Evolutionary conservation across 768 basidiomycete genomes (phyloP), one percentile per base, ranked within the genome.

Genomic region (Panaeolus cyanescens): DNA sequence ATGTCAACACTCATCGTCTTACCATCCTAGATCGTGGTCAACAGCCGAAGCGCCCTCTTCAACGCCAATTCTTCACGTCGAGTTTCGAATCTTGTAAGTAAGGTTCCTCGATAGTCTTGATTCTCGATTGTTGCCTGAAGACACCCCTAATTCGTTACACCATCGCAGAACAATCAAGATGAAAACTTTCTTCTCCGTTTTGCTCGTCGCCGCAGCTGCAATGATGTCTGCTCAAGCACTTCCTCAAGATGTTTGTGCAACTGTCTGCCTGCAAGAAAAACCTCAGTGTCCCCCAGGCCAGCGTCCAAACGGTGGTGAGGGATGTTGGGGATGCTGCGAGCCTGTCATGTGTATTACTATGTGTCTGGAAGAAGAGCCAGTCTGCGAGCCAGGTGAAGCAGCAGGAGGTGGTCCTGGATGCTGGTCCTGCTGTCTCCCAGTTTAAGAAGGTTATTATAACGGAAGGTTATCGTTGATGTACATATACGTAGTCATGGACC

Each of bases 241-340:
- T 28, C 56, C 37, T 4, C 56, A 58, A n/a, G 56, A 58, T 22
- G 19, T 55, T 9, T 67, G 65, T 32, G 5, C 33, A 9, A 39
- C 50, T 6, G 60, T 57, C 9, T 67, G 65, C 59, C 54, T 28
- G 3, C 7, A 30, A 7, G 59, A 30, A 13, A 62, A 62, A 30
- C 65, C 65, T 4, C 54, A 56, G 4, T 67, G 65, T 56, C 58
- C 61, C 10, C 32, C 45, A 6, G 61, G 61, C 28, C 20, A 65
- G 25, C 56, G 42, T 17, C 42, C 64, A 10, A 61, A 56, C 2
- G 66, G 66, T 4, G 54, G 40, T 7, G 61, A 64, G 32, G 66
- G 66, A 33, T 67, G 66, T 39, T 67, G 66, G 63, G 63, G 62
- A 55, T 67, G 61, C 57, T 67, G 65, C 56, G 22, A 33, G 19